Conservation (phyloP, 371 early-diverging fungal genomes). For the Actinomortierella wolfii region DNA sequence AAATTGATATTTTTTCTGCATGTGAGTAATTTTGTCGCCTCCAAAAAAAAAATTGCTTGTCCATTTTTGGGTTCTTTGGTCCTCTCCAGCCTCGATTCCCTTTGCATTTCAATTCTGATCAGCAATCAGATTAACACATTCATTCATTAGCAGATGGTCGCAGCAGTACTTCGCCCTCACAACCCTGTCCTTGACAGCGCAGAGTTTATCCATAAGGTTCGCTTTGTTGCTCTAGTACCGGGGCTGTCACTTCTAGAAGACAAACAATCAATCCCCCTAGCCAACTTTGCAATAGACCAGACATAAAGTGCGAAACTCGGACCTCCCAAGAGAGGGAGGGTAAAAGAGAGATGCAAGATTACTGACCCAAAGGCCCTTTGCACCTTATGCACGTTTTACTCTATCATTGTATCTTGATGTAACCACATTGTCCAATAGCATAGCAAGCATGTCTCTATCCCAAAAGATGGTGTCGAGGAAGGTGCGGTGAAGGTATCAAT, state of each 20-base stretch:
- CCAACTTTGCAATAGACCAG: no score
- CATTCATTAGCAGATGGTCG: no score
- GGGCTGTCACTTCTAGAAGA: no score
- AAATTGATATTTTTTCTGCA: no score
- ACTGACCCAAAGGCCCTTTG: no score
- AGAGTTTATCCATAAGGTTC: constrained; percentile 59
- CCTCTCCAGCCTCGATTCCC: background rate
- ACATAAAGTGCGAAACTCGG: no score
- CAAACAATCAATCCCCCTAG: no score
- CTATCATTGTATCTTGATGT: constrained; percentile 9
- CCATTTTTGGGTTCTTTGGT: background rate
- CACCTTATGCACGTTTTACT: background rate
- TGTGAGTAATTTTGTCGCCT: no score
- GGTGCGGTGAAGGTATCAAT: constrained; percentile 59
- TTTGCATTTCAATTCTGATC: no score
- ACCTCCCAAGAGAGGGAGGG: no score
- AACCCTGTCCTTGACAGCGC: constrained; percentile 66
- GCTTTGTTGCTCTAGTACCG: background rate
- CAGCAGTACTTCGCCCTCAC: background rate
- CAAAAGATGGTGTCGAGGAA: constrained; percentile 54
- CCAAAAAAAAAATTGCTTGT: no score
- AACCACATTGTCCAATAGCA: constrained; percentile 37
- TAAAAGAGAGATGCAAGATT: background rate
- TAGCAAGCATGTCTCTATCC: constrained; percentile 68
- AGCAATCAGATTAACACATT: no score